Evolutionary conservation across 2,329 filamentous ascomycete genomes (phyloP).

Genomic region (Penicillium frequentans): DNA sequence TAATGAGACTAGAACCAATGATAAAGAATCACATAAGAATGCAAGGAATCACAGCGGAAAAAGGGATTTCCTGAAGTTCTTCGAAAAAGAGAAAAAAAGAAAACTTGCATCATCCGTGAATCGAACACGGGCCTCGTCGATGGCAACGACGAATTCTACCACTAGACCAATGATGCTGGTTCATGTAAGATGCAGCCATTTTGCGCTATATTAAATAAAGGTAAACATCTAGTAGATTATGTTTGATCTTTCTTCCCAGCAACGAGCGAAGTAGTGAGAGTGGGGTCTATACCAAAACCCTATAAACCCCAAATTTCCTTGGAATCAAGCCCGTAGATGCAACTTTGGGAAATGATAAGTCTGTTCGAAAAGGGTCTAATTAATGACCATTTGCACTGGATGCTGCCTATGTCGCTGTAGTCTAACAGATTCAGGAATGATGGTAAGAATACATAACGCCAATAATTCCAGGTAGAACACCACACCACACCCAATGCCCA

Average conservation of each 20-base stretch:
- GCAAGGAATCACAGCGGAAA: not conserved
- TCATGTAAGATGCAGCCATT: not conserved
- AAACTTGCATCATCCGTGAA: slow-evolving; percentile 41
- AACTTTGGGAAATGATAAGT: not conserved
- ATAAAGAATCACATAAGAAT: not conserved
- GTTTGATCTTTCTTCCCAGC: too few species aligned
- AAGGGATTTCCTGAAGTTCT: not conserved
- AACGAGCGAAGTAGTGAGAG: too few species aligned
- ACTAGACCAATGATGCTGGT: slow-evolving; percentile 47
- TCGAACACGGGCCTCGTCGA: slow-evolving; percentile 50
- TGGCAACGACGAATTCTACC: slow-evolving; percentile 49
- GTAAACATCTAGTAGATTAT: not conserved
- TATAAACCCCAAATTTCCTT: too few species aligned
- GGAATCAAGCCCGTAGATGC: too few species aligned
- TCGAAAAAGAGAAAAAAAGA: slow-evolving; percentile 1
- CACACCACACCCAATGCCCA: slow-evolving; percentile 12
- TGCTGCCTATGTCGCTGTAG: slow-evolving; percentile 13
- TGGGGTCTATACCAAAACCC: too few species aligned
- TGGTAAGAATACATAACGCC: slow-evolving; percentile 17
- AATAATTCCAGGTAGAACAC: slow-evolving; percentile 2
- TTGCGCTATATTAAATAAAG: not conserved
- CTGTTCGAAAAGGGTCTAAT: slow-evolving; percentile 8
- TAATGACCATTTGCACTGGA: slow-evolving; percentile 13
- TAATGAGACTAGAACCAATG: not conserved
- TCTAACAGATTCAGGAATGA: slow-evolving; percentile 7